Evolutionary conservation across 208 protist genomes (phyloP).

Genomic region (Trypanosoma theileri): DNA sequence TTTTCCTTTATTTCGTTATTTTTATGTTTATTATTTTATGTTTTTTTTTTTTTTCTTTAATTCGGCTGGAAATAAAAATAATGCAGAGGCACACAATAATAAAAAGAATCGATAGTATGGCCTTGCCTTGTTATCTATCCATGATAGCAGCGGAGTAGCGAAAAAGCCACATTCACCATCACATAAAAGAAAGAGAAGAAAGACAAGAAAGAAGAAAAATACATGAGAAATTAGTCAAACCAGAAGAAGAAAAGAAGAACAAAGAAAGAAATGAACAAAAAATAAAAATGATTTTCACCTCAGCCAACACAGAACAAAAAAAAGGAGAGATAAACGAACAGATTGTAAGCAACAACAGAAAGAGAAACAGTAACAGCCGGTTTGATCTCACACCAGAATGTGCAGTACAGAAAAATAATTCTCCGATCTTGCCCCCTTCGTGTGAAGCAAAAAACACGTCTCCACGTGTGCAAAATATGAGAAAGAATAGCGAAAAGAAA

Average conservation of each 20-base stretch:
- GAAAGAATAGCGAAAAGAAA: neutral
- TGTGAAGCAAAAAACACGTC: neutral
- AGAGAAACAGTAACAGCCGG: neutral
- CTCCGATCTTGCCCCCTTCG: neutral
- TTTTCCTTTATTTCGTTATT: too few relatives aligned
- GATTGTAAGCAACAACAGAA: neutral
- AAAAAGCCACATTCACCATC: neutral
- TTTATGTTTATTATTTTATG: neutral
- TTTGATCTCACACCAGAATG: neutral
- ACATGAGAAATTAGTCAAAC: neutral
- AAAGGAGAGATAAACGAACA: neutral
- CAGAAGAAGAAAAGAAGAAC: neutral
- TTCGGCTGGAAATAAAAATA: neutral
- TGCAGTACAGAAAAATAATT: conserved; percentile 7
- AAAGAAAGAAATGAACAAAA: neutral
- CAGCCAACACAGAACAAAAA: neutral
- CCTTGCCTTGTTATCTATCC: too few relatives aligned
- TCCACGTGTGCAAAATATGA: neutral
- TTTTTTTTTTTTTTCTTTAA: neutral
- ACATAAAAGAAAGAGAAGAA: neutral
- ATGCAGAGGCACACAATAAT: neutral
- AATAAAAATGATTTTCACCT: neutral
- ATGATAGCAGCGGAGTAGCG: too few relatives aligned
- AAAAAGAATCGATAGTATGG: neutral
- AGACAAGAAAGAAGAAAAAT: neutral